Conservation (phyloP, 2,329 filamentous ascomycete species). For the Beauveria varroae region DNA sequence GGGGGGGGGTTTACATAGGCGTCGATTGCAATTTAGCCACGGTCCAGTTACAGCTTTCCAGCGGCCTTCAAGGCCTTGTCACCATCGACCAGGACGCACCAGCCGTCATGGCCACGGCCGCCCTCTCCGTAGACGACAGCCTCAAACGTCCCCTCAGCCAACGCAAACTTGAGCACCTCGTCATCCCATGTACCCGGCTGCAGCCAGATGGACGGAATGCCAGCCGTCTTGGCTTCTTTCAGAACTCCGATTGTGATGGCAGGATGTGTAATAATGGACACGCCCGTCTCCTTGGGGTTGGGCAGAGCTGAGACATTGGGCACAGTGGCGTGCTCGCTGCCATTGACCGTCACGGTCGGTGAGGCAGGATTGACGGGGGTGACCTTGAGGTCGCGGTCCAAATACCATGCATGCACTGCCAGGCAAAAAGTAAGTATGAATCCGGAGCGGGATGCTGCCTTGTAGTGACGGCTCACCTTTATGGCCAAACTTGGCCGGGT, state of each 20-base stretch:
- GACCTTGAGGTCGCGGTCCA: slow-evolving; percentile 64
- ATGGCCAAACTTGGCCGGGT: slow-evolving; percentile 79
- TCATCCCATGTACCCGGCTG: slow-evolving; percentile 87
- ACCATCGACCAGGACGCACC: slow-evolving; percentile 84
- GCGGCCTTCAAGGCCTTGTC: slow-evolving; percentile 53
- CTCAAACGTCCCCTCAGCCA: slow-evolving; percentile 52
- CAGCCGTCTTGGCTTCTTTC: slow-evolving; percentile 66
- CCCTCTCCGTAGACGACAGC: slow-evolving; percentile 61
- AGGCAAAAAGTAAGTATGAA: not conserved
- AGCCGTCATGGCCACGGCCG: slow-evolving; percentile 62
- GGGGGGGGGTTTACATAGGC: not conserved
- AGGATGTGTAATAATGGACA: slow-evolving; percentile 86
- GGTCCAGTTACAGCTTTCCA: slow-evolving; percentile 39
- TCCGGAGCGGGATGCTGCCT: not conserved
- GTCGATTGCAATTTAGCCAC: no score
- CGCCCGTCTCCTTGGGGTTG: slow-evolving; percentile 60
- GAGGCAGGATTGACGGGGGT: slow-evolving; percentile 76
- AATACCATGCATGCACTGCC: slow-evolving; percentile 85
- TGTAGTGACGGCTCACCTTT: slow-evolving; percentile 51
- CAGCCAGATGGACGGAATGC: slow-evolving; percentile 73
- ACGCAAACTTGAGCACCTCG: slow-evolving; percentile 62
- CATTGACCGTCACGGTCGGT: slow-evolving; percentile 53
- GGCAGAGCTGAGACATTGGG: slow-evolving; percentile 58
- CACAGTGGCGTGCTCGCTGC: slow-evolving; percentile 54
- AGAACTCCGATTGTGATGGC: slow-evolving; percentile 66